These are phyloP conservation scores for Pyrrhoderma noxium DNA, from an alignment of 1,284 basidiomycete species.

Conservation along the genomic window DNA sequence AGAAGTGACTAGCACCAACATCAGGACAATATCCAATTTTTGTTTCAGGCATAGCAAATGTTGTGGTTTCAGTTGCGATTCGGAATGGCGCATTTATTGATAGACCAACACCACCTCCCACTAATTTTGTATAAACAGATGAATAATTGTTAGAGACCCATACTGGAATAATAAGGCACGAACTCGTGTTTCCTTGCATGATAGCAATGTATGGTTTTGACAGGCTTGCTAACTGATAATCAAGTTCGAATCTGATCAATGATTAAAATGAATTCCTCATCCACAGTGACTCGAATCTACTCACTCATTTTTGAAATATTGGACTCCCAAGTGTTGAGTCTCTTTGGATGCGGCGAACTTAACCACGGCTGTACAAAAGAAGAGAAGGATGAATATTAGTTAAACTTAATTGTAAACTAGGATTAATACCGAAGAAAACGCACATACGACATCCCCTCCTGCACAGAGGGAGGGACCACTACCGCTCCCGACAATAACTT, in stretches of 20 bases:
- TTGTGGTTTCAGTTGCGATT: conserved; percentile 89
- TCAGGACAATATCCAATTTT: conserved; percentile 88
- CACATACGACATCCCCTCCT: conserved; percentile 89
- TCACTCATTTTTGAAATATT: conserved; percentile 89
- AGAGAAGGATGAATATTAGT: conserved; percentile 13
- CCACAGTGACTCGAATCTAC: conserved; percentile 25
- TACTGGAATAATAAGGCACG: conserved; percentile 31
- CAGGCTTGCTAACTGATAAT: conserved; percentile 76
- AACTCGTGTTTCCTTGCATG: conserved; percentile 89
- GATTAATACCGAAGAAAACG: conserved; percentile 27
- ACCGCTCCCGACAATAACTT: conserved; percentile 74
- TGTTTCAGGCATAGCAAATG: conserved; percentile 96
- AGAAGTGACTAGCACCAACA: conserved; percentile 88
- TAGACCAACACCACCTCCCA: conserved; percentile 96
- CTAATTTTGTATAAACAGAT: conserved; percentile 34
- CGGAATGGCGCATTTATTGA: conserved; percentile 85
- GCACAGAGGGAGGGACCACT: conserved; percentile 85
- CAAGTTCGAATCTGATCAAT: conserved; percentile 72
- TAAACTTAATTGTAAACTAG: conserved; percentile 4
- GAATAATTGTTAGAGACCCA: not conserved
- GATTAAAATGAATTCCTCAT: conserved; percentile 5
- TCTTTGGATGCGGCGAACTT: conserved; percentile 38
- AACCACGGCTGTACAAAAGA: conserved; percentile 43
- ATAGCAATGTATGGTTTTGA: conserved; percentile 85
- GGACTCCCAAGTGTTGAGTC: conserved; percentile 57